These are phyloP conservation scores for Pyrus hybrid DNA, from an alignment of 331 rosid genomes.

Conservation along the genomic window DNA sequence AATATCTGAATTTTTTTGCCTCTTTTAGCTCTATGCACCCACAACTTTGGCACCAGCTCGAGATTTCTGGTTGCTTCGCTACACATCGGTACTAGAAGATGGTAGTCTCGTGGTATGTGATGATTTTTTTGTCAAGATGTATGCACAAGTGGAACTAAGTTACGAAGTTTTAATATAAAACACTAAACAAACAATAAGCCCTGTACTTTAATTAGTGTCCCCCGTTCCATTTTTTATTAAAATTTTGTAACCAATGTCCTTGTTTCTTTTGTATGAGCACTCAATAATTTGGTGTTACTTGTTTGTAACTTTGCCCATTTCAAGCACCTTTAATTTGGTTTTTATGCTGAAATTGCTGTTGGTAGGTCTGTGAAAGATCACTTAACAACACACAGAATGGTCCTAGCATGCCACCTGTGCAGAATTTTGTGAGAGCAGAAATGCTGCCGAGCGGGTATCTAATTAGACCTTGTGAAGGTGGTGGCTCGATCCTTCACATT, in stretches of 20 bases:
- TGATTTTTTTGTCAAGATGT: not conserved
- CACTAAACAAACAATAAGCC: too few species aligned
- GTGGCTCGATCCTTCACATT: conserved; percentile 88
- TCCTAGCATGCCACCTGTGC: too few species aligned
- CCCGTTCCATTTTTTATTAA: too few species aligned
- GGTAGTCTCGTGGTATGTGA: conserved; percentile 90
- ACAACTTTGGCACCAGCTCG: conserved; percentile 98
- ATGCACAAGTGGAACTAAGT: too few species aligned
- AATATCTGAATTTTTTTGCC: conserved; percentile 1
- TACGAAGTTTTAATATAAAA: too few species aligned
- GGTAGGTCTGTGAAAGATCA: conserved; percentile 96
- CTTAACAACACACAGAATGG: conserved; percentile 97
- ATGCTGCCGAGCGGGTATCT: too few species aligned
- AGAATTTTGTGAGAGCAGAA: too few species aligned
- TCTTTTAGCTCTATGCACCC: conserved; percentile 88
- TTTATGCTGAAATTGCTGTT: conserved; percentile 6
- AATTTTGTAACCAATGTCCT: too few species aligned
- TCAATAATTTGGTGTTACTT: not conserved
- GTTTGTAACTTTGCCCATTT: not conserved
- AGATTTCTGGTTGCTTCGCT: conserved; percentile 97
- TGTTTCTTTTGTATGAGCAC: too few species aligned
- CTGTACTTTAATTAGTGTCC: too few species aligned
- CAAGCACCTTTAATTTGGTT: not conserved
- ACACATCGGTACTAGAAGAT: conserved; percentile 88
- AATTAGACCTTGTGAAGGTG: too few species aligned